These are phyloP conservation scores for Cerioporus squamosus DNA, from an alignment of 1,284 basidiomycete species.

Conservation along the genomic window DNA sequence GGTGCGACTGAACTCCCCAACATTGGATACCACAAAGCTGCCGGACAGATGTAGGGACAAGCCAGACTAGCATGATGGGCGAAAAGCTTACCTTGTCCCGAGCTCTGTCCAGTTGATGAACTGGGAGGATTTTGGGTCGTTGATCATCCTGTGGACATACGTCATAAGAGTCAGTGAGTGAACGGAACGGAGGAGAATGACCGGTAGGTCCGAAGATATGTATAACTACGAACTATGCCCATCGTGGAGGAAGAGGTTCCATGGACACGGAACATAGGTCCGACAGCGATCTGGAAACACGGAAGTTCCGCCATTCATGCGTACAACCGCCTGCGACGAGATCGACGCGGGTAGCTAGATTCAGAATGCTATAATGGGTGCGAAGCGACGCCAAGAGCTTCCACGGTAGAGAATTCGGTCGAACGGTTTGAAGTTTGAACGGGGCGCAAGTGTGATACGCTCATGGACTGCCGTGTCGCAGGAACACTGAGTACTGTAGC, in stretches of 20 bases:
- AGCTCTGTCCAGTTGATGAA: constrained; percentile 82
- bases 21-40: constrained; percentile 80
- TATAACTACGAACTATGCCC: constrained; percentile 12
- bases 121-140: constrained; percentile 73
- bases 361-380: constrained; percentile 1
- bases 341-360: constrained; percentile 6
- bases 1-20: constrained; percentile 81
- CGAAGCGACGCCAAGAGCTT: constrained; percentile 8
- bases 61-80: background rate
- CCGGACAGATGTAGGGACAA: constrained; percentile 8
- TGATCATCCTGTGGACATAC: constrained; percentile 68
- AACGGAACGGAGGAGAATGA: background rate
- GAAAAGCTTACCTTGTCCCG: constrained; percentile 57
- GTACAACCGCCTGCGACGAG: background rate
- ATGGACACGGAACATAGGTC: constrained; percentile 10
- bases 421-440: background rate
- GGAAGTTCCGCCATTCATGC: background rate
- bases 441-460: background rate
- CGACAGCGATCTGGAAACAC: constrained; percentile 12
- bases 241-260: constrained; percentile 10
- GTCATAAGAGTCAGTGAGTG: constrained; percentile 3
- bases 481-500: no score
- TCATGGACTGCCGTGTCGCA: background rate
- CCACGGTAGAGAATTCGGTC: background rate
- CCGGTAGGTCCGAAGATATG: constrained; percentile 11